Conservation (phyloP, 345 rosid genomes). For the Erucastrum elatum region DNA sequence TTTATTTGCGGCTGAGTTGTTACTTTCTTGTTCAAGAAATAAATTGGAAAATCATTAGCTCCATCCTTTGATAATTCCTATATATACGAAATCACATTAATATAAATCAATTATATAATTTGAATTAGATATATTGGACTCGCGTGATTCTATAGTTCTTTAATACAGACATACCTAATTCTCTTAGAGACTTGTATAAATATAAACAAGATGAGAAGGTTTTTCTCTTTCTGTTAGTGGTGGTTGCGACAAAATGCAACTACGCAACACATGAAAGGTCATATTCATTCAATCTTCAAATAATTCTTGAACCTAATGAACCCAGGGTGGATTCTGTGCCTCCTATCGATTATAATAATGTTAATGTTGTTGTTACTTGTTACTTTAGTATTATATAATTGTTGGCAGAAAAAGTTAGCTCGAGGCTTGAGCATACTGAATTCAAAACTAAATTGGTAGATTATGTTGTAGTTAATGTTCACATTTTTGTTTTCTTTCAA, state of each 20-base stretch:
- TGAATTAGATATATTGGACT: not conserved
- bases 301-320: constrained; percentile 3
- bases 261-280: constrained; percentile 37
- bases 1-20: not conserved
- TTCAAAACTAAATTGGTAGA: not conserved
- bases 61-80: not conserved
- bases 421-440: not conserved
- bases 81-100: not conserved
- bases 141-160: not conserved
- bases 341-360: not conserved
- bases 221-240: constrained; percentile 23
- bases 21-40: constrained; percentile 1
- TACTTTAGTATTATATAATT: not conserved
- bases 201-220: not conserved
- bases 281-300: constrained; percentile 28
- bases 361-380: not conserved
- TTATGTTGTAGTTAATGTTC: not conserved
- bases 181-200: not conserved
- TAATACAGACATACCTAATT: not conserved
- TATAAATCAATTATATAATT: not conserved
- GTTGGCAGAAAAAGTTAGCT: not conserved
- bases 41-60: not conserved
- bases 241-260: constrained; percentile 33
- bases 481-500: not conserved
- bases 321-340: constrained; percentile 26